Evolutionary conservation across 176 grass and related monocot genomes (phyloP), one percentile per base, ranked within the genome.

Genomic region (Otatea glauca): DNA sequence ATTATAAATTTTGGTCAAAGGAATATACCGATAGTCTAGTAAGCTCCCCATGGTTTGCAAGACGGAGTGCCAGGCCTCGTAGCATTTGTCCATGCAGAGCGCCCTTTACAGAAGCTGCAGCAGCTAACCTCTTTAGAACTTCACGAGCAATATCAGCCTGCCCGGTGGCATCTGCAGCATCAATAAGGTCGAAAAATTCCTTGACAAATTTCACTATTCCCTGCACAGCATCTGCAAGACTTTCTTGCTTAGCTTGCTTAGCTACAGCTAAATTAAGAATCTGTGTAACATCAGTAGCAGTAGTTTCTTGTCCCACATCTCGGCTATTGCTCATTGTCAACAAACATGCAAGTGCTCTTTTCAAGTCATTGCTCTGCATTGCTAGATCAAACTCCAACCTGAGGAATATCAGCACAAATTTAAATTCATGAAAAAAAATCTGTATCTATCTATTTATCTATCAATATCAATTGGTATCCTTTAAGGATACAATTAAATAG

Each of bases 141-240:
- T 99, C 93, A 71, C 91, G 91, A 23, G 96, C 96, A 75, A 99
- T 99, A 60, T 96, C 88, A 81, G 93, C 77, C 77, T 99, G 96
- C 35, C 96, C 96, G 6, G 96, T 99, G 73, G 96, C 96, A 96
- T 99, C 96, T 85, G 96, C 96, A 49, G 96, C 93, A 89, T 99
- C 96, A 72, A 96, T 99, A 76, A 99, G 87, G 81, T 96, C 74
- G 32, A 99, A 92, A 83, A 99, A 99, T 45, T 99, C 96, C 64
- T 94, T 99, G 43, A 93, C 96, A 92, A 99, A 99, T 87, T 99
- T 99, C 78, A 95, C 93, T 88, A 99, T 96, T 75, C 93, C 93
- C 72, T 99, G 93, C 68, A 99, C 93, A 5, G 96, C 93, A 76
- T 99, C 96, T 72, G 90, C 89, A 70, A 96, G 85, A 87, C 94